phyloP scores from a whole-genome alignment of 2,329 filamentous ascomycete genomes.

The Lomentospora prolificans region DNA sequence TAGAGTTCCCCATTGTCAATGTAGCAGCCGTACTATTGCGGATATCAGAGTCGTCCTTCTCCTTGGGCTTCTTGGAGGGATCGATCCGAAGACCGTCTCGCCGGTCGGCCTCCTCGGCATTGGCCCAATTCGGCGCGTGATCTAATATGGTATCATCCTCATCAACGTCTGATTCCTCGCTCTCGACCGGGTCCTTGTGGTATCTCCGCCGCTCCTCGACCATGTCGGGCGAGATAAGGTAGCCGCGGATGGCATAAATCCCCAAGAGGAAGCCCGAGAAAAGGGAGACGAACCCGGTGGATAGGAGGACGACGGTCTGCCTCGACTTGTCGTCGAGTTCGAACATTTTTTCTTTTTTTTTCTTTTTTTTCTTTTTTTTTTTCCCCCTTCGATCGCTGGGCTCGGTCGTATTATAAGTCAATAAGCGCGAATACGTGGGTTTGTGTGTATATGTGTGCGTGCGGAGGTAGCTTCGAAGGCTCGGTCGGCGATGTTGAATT shows the following conservation, averaged over 20 bases:
- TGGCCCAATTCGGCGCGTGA: conserved; percentile 59
- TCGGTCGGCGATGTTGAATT: too few species aligned
- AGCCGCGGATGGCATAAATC: conserved; percentile 57
- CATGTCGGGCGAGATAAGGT: conserved; percentile 47
- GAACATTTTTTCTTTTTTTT: not conserved
- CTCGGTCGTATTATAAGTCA: too few species aligned
- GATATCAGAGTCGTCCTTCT: conserved; percentile 32
- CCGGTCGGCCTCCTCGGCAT: conserved; percentile 48
- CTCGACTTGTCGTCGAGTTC: not conserved
- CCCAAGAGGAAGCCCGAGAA: conserved; percentile 74
- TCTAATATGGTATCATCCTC: conserved; percentile 49
- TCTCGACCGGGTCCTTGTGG: conserved; percentile 52
- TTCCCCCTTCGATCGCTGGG: not conserved
- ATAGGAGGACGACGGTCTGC: conserved; percentile 42
- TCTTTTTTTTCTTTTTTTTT: not conserved
- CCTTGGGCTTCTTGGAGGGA: conserved; percentile 22
- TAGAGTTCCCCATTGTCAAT: conserved; percentile 23
- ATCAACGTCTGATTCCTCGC: conserved; percentile 59
- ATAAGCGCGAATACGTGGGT: too few species aligned
- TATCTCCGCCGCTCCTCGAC: conserved; percentile 46
- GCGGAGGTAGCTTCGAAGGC: too few species aligned
- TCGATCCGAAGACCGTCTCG: conserved; percentile 40
- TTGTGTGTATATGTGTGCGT: too few species aligned
- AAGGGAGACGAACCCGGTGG: conserved; percentile 64
- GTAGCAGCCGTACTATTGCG: conserved; percentile 10